Conservation (phyloP, 192 early-diverging fungal genomes). For the Funneliformis geosporum region DNA sequence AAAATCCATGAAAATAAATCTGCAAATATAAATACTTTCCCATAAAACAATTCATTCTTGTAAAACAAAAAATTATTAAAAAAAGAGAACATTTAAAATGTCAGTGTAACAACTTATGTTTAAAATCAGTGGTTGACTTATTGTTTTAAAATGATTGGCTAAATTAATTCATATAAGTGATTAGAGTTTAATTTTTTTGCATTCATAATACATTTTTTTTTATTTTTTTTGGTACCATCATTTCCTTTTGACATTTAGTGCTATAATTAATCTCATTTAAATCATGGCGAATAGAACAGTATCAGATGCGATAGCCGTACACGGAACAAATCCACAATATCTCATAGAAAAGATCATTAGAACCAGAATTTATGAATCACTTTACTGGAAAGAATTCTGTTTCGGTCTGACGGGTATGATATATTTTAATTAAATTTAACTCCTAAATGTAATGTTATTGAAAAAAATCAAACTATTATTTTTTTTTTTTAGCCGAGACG, state of each 20-base stretch:
- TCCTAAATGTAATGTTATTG: not conserved
- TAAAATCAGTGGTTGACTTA: no score
- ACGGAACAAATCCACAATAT: conserved; percentile 92
- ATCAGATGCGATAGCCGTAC: conserved; percentile 68
- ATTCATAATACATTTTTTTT: not conserved
- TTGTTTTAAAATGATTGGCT: not conserved
- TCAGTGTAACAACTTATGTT: no score
- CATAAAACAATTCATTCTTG: no score
- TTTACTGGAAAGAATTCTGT: conserved; percentile 97
- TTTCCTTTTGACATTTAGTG: not conserved
- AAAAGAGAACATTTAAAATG: no score
- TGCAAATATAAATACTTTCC: not conserved
- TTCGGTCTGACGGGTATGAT: conserved; percentile 82
- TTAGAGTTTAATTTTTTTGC: not conserved
- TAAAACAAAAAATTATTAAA: no score
- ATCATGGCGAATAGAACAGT: conserved; percentile 71
- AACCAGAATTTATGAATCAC: conserved; percentile 84
- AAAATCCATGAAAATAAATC: not conserved
- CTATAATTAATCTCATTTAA: not conserved
- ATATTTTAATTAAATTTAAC: not conserved
- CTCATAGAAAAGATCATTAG: conserved; percentile 94
- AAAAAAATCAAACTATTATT: not conserved
- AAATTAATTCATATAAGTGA: not conserved
- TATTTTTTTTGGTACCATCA: not conserved
- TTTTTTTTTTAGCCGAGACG: conserved; percentile 19